phyloP scores from a whole-genome alignment of 2,329 filamentous ascomycete species.

The Ploettnerulaceae sp. region DNA sequence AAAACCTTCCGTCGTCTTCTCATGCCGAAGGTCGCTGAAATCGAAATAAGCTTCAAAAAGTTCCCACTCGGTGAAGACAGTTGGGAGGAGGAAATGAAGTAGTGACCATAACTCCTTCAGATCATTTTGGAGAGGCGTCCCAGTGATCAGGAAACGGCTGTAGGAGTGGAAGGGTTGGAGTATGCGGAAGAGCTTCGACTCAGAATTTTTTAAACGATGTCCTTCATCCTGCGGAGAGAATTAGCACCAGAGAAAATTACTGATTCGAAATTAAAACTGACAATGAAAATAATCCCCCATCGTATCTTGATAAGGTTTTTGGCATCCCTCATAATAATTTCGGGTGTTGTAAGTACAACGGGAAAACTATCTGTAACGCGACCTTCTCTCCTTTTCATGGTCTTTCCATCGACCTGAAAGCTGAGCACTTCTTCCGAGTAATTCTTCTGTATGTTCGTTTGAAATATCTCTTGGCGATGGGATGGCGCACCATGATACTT shows the following conservation, averaged over 20 bases:
- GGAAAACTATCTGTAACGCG: conserved; percentile 66
- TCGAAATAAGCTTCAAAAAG: conserved; percentile 97
- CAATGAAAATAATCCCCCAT: conserved; percentile 97
- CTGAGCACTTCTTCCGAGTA: conserved; percentile 38
- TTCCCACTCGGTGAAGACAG: conserved; percentile 88
- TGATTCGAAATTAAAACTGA: conserved; percentile 36
- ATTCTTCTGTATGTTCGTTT: conserved; percentile 63
- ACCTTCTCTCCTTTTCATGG: conserved; percentile 42
- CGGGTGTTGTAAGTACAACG: conserved; percentile 90
- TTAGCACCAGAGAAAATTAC: conserved; percentile 13
- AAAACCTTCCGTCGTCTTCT: conserved; percentile 71
- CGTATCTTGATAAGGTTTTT: conserved; percentile 76
- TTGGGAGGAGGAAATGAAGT: conserved; percentile 86
- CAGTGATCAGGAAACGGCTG: conserved; percentile 87
- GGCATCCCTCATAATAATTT: conserved; percentile 90
- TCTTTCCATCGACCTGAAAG: conserved; percentile 8
- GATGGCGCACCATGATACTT: conserved; percentile 84
- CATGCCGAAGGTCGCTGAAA: conserved; percentile 86
- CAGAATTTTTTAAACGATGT: conserved; percentile 94
- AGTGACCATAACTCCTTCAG: conserved; percentile 92
- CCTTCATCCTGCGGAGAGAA: conserved; percentile 67
- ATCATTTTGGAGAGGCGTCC: conserved; percentile 94
- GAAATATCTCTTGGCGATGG: conserved; percentile 71
- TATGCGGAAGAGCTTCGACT: conserved; percentile 86
- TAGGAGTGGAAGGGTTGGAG: conserved; percentile 84